These are phyloP conservation scores for Agaricus bisporus DNA, from an alignment of 768 basidiomycete species.

Conservation along the genomic window DNA sequence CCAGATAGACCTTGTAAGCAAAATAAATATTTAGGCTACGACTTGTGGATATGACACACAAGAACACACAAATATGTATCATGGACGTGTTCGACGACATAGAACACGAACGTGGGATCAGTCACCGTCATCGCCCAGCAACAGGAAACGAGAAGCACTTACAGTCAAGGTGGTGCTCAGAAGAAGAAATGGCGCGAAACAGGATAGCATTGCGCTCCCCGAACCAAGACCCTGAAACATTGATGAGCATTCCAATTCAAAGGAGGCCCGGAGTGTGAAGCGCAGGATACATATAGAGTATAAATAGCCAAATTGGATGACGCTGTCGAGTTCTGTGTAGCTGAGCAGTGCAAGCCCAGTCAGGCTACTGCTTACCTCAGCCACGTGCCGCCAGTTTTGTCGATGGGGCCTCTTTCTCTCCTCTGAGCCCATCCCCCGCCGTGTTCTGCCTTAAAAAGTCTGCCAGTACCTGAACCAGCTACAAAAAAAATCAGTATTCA, in stretches of 20 bases:
- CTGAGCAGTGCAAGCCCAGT: too few species aligned
- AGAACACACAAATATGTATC: slow-evolving; percentile 71
- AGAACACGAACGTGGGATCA: slow-evolving; percentile 25
- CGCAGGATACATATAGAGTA: too few species aligned
- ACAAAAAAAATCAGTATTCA: too few species aligned
- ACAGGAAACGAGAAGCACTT: slow-evolving; percentile 16
- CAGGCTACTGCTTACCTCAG: too few species aligned
- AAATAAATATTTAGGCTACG: not conserved
- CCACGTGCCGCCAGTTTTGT: too few species aligned
- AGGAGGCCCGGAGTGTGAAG: too few species aligned
- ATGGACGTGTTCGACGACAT: slow-evolving; percentile 66
- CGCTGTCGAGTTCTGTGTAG: too few species aligned
- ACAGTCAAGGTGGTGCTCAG: slow-evolving; percentile 42
- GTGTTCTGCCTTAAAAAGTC: too few species aligned
- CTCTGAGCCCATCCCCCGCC: too few species aligned
- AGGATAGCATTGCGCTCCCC: slow-evolving; percentile 56
- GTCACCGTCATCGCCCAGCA: not conserved
- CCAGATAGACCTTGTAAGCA: slow-evolving; percentile 70
- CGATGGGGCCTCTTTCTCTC: too few species aligned
- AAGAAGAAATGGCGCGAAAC: not conserved
- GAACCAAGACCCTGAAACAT: slow-evolving; percentile 52
- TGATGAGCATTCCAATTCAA: not conserved
- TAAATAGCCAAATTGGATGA: too few species aligned
- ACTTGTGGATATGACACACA: not conserved
- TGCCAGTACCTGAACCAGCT: too few species aligned